Evolutionary conservation across 2,329 filamentous ascomycete genomes (phyloP).

Genomic region (Monilinia vaccinii-corymbosi): DNA sequence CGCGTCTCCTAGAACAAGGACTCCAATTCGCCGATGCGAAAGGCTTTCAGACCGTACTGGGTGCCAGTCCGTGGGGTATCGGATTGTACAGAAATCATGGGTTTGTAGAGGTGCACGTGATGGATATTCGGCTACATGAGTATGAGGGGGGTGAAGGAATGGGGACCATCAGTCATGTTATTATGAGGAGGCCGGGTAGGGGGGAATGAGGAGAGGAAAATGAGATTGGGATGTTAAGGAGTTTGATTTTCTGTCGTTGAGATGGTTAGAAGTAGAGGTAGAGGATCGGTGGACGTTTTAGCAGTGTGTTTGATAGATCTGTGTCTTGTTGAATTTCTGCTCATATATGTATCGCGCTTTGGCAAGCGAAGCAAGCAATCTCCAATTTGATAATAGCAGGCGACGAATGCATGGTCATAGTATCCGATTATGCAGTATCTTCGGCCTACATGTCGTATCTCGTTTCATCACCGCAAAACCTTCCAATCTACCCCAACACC

Average conservation of each 20-base stretch:
- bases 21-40: slow-evolving; percentile 15
- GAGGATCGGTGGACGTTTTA: not conserved
- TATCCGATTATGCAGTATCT: not conserved
- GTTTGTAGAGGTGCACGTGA: slow-evolving; percentile 17
- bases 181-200: not conserved
- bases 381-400: not conserved
- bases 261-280: not conserved
- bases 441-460: not conserved
- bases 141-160: slow-evolving; percentile 20
- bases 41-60: slow-evolving; percentile 22
- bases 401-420: not conserved
- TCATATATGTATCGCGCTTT: not conserved
- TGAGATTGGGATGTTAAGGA: not conserved
- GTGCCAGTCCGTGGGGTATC: slow-evolving; percentile 20
- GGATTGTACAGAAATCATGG: slow-evolving; percentile 23
- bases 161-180: not conserved
- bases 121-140: slow-evolving; percentile 19
- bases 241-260: too few relatives aligned
- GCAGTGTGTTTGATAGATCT: not conserved
- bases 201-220: not conserved
- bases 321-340: not conserved
- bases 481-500: slow-evolving; percentile 31
- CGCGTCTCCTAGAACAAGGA: slow-evolving; percentile 17
- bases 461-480: slow-evolving; percentile 19
- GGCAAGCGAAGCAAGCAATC: not conserved